Evolutionary conservation across 352 stramenopile genomes (phyloP), one percentile per base, ranked within the genome.

Genomic region (Pythium dissimile): DNA sequence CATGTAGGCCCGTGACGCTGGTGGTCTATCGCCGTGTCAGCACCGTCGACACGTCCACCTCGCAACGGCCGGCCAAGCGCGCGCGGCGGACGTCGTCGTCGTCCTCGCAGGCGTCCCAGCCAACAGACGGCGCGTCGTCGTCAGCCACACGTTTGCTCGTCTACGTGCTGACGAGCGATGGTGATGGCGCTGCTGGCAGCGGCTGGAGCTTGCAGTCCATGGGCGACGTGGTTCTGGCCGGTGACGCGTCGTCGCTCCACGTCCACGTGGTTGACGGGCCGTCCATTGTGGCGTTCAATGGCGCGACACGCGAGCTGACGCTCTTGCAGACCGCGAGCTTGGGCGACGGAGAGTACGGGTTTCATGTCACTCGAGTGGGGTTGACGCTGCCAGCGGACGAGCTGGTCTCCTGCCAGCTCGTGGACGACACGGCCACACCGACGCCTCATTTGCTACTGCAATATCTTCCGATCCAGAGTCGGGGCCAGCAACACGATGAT

Each of bases 361-460:
- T 59, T 10, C 9, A 20, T 5, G 26, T 52, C 2, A 28, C 16
- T 6, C 23, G 9, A 1, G 11, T 31, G 0, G 43, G 34, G 1
- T 10, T 65, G 21, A 11, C 3, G 26, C 31, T 65, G 16, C 57
- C 48, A 3, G 9, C 23, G 3, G 27, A 8, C 0, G 16, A 62
- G 31, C 23, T 67, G 37, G 8, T 62, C 1, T 67, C 59, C 28
- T 67, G 59, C 20, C 51, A 67, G 46, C 26, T 57, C 18, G 20
- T 67, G 2, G 46, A 38, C 24, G 44, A 45, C 15, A 13, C 35
- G 2, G 27, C 54, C 1, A 54, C 51, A 7, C 11, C 37, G 5
- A 50, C 31, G 3, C 59, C 59, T 9, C 59, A 67, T 26, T 31
- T 67, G 11, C 52, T 61, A 13, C 16, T 67, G 5, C 52, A 67